Conservation (phyloP, 495 filamentous ascomycete species). For the Daldinia loculata region DNA sequence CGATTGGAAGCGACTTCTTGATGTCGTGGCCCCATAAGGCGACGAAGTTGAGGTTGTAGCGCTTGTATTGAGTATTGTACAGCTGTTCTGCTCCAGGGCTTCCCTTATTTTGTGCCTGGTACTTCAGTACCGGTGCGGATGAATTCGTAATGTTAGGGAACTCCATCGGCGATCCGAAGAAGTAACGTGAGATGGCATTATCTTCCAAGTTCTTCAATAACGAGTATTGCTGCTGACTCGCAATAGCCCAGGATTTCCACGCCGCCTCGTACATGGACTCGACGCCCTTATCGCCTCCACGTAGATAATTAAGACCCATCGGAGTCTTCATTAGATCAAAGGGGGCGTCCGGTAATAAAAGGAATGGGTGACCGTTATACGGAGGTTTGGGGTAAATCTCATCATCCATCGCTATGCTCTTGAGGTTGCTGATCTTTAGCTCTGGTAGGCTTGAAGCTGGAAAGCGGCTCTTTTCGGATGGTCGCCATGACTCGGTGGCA, state of each 20-base stretch:
- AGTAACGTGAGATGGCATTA: conserved; percentile 56
- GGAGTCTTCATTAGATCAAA: conserved; percentile 52
- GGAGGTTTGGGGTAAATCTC: conserved; percentile 42
- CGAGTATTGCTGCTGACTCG: conserved; percentile 64
- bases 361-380: conserved; percentile 56
- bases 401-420: conserved; percentile 33
- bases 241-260: conserved; percentile 58
- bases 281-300: conserved; percentile 10
- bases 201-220: conserved; percentile 62
- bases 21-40: conserved; percentile 59
- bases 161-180: conserved; percentile 52
- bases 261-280: conserved; percentile 37
- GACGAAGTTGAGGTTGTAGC: conserved; percentile 58
- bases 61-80: conserved; percentile 56
- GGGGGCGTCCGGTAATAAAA: conserved; percentile 47
- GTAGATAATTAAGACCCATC: conserved; percentile 44
- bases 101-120: conserved; percentile 15
- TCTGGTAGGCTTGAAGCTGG: conserved; percentile 22
- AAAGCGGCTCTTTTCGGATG: conserved; percentile 35
- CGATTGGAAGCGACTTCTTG: conserved; percentile 38
- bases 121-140: conserved; percentile 24
- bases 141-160: conserved; percentile 18
- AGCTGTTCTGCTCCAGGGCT: conserved; percentile 48
- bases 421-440: conserved; percentile 22
- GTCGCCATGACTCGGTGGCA: conserved; percentile 41